These are phyloP conservation scores for Rhodotorula sp. DNA, from an alignment of 1,284 basidiomycete species.

Conservation along the genomic window DNA sequence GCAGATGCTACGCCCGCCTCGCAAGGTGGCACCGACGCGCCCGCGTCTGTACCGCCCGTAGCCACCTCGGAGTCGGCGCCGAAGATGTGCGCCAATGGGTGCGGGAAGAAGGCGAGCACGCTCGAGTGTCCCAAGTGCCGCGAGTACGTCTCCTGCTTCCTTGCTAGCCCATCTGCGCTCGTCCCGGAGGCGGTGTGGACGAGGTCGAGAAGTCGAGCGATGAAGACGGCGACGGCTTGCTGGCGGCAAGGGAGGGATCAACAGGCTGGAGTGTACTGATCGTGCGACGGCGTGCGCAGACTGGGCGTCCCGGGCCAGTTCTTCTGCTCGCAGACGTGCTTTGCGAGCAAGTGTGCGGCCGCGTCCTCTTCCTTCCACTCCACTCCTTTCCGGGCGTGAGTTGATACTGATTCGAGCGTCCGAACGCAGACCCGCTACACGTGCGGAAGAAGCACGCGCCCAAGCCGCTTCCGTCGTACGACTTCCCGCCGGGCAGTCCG, in stretches of 20 bases:
- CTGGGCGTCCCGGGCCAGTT: slow-evolving; percentile 1
- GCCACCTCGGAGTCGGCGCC: background rate
- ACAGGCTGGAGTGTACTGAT: background rate
- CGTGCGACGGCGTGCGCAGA: background rate
- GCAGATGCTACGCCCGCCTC: background rate
- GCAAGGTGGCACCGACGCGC: background rate
- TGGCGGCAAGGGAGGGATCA: background rate
- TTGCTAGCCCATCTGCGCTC: background rate
- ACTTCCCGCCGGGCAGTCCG: slow-evolving; percentile 32
- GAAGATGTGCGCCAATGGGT: slow-evolving; percentile 25
- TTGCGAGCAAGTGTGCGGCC: slow-evolving; percentile 4
- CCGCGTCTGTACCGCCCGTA: background rate
- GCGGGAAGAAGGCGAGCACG: slow-evolving; percentile 19
- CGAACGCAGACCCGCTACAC: slow-evolving; percentile 6
- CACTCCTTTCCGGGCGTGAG: fast-evolving
- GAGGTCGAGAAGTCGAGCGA: background rate
- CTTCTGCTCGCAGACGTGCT: slow-evolving; percentile 11
- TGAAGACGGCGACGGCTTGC: background rate
- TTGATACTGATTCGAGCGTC: background rate
- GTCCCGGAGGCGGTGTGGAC: background rate
- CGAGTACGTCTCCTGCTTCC: slow-evolving; percentile 10
- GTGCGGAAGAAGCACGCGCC: slow-evolving; percentile 10
- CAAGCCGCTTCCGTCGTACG: background rate
- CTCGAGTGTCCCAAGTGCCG: slow-evolving; percentile 30
- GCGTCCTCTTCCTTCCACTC: background rate